phyloP scores from a whole-genome alignment of 495 filamentous ascomycete genomes.

The Penicillium crystallinum region DNA sequence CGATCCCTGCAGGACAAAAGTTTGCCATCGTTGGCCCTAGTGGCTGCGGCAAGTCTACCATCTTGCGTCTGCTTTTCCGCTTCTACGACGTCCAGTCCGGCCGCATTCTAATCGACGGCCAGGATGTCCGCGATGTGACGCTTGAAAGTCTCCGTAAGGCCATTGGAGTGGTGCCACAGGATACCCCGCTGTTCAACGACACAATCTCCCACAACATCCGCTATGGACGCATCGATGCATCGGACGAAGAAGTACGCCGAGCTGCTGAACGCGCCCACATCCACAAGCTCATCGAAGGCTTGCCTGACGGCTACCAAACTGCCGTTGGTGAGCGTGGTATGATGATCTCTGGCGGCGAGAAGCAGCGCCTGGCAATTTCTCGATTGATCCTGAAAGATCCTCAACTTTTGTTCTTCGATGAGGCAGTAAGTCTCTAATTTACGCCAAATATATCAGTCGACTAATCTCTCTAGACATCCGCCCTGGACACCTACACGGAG shows the following conservation, averaged over 20 bases:
- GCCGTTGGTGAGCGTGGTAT: slow-evolving; percentile 93
- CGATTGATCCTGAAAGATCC: slow-evolving; percentile 88
- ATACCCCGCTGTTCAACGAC: slow-evolving; percentile 95
- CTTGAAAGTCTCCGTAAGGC: slow-evolving; percentile 75
- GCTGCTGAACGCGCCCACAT: slow-evolving; percentile 80
- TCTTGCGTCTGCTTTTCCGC: slow-evolving; percentile 84
- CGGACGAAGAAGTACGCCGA: slow-evolving; percentile 62
- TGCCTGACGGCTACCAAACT: slow-evolving; percentile 85
- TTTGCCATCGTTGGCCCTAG: slow-evolving; percentile 92
- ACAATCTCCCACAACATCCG: slow-evolving; percentile 92
- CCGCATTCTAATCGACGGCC: slow-evolving; percentile 84
- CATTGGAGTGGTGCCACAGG: slow-evolving; percentile 96
- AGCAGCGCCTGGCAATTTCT: slow-evolving; percentile 86
- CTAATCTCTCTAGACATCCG: slow-evolving; percentile 58
- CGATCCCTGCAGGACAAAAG: slow-evolving; percentile 92
- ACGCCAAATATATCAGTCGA: slow-evolving; percentile 4
- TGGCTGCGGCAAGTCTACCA: slow-evolving; percentile 93
- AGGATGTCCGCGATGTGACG: slow-evolving; percentile 80
- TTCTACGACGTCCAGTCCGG: slow-evolving; percentile 90
- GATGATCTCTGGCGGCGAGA: slow-evolving; percentile 98
- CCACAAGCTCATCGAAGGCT: slow-evolving; percentile 68
- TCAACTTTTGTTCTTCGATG: slow-evolving; percentile 91
- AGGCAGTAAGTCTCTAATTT: slow-evolving; percentile 57
- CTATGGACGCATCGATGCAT: slow-evolving; percentile 83
- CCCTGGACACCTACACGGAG: slow-evolving; percentile 93